A percentile compares a stretch with the other conserved stretches of the same genome.
These are phyloP conservation scores for Coprinopsis sp. DNA, from an alignment of 768 basidiomycete species.

Conservation along the genomic window DNA sequence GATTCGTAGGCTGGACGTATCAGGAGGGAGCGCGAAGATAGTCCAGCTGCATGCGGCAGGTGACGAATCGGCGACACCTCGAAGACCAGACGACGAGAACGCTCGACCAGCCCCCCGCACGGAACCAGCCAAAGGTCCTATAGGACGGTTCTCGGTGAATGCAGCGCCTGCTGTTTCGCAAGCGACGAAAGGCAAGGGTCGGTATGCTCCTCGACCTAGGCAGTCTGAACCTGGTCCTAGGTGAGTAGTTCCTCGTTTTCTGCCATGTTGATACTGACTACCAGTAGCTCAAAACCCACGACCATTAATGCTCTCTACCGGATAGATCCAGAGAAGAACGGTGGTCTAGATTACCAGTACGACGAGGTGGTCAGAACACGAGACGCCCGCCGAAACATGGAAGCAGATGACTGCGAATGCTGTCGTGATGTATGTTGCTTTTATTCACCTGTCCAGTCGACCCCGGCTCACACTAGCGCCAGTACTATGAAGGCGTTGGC, in stretches of 20 bases:
- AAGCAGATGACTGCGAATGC: slow-evolving; percentile 77
- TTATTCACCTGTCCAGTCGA: neutral
- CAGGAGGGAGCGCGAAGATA: too few relatives aligned
- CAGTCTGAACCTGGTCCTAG: slow-evolving; percentile 8
- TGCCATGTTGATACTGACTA: neutral
- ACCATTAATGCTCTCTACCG: slow-evolving; percentile 64
- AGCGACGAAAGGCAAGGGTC: slow-evolving; percentile 14
- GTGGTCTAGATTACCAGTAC: slow-evolving; percentile 61
- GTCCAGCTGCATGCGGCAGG: too few relatives aligned
- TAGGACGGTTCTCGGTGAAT: neutral
- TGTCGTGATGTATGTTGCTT: slow-evolving; percentile 61
- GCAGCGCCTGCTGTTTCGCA: neutral
- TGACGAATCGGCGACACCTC: neutral
- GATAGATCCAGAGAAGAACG: slow-evolving; percentile 63
- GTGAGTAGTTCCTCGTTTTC: slow-evolving; percentile 21
- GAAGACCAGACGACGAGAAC: slow-evolving; percentile 6
- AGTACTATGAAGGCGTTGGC: slow-evolving; percentile 81
- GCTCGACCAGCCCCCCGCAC: slow-evolving; percentile 1
- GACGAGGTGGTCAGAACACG: slow-evolving; percentile 73
- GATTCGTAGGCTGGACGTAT: slow-evolving; percentile 4
- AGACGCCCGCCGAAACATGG: slow-evolving; percentile 58
- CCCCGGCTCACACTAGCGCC: slow-evolving; percentile 2
- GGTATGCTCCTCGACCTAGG: slow-evolving; percentile 9
- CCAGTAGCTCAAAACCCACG: slow-evolving; percentile 18
- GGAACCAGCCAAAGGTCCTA: slow-evolving; percentile 3